Percentiles rank a stretch among this genome's conserved stretches.
phyloP scores from a whole-genome alignment of 2,329 filamentous ascomycete species.

The Colletotrichum sp. region DNA sequence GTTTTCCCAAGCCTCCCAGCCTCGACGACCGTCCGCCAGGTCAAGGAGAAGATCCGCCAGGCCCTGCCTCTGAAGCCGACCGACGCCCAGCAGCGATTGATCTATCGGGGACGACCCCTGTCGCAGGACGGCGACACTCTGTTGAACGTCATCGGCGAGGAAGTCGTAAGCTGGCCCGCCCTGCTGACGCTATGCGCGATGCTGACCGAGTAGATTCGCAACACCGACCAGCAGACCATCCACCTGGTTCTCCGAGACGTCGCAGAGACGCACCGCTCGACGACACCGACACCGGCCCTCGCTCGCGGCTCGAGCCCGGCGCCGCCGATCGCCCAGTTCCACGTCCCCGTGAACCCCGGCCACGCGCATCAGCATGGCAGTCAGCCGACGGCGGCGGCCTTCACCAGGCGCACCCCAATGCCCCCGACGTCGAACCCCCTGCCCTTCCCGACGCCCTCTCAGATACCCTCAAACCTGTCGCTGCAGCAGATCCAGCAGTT shows the following conservation, averaged over 20 bases:
- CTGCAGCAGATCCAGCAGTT: conserved; percentile 22
- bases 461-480: conserved; percentile 24
- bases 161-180: conserved; percentile 46
- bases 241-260: conserved; percentile 56
- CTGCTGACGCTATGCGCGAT: background rate
- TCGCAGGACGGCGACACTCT: conserved; percentile 59
- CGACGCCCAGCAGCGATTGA: conserved; percentile 62
- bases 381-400: conserved; percentile 28
- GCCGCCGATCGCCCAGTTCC: conserved; percentile 19
- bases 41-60: conserved; percentile 64
- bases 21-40: conserved; percentile 57
- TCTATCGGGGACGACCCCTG: conserved; percentile 63
- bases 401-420: conserved; percentile 32
- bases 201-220: conserved; percentile 18
- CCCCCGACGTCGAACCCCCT: conserved; percentile 28
- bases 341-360: conserved; percentile 17
- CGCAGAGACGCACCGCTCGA: conserved; percentile 27
- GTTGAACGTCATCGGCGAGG: conserved; percentile 59
- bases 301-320: conserved; percentile 26
- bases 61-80: conserved; percentile 51
- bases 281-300: conserved; percentile 26
- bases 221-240: conserved; percentile 50
- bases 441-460: conserved; percentile 33
- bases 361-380: conserved; percentile 26
- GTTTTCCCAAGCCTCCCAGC: conserved; percentile 52